These are phyloP conservation scores for Talinum fruticosum DNA, from an alignment of 148 eudicot genomes.

Conservation along the genomic window DNA sequence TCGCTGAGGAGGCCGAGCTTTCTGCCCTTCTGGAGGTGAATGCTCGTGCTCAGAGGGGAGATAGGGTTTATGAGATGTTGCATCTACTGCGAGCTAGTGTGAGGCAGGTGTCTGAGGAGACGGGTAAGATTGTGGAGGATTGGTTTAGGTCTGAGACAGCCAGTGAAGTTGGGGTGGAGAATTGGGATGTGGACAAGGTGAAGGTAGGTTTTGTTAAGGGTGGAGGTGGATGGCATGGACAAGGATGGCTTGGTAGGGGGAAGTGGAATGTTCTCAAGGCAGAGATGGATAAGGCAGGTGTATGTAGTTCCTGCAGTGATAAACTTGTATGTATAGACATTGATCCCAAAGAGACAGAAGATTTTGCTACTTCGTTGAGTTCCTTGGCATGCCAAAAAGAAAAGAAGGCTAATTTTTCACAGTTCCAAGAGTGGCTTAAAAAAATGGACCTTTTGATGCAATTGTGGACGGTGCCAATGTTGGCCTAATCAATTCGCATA, in stretches of 20 bases:
- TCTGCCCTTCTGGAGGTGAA: slow-evolving; percentile 68
- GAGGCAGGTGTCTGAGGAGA: slow-evolving; percentile 80
- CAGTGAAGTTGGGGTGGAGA: slow-evolving; percentile 48
- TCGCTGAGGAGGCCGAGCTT: slow-evolving; percentile 72
- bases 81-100: slow-evolving; percentile 62
- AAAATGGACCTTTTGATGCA: slow-evolving; percentile 95
- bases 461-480: slow-evolving; percentile 89
- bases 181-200: slow-evolving; percentile 66
- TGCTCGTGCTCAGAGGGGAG: slow-evolving; percentile 43
- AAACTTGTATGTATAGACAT: slow-evolving; percentile 87
- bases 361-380: slow-evolving; percentile 61
- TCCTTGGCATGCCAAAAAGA: slow-evolving; percentile 65
- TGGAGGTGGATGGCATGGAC: slow-evolving; percentile 99
- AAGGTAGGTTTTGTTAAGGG: slow-evolving; percentile 66
- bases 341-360: slow-evolving; percentile 82
- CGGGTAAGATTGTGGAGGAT: slow-evolving; percentile 53
- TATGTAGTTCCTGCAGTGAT: slow-evolving; percentile 70
- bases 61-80: slow-evolving; percentile 78
- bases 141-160: slow-evolving; percentile 69
- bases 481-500: slow-evolving; percentile 41
- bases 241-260: slow-evolving; percentile 96
- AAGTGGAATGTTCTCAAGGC: slow-evolving; percentile 73
- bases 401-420: slow-evolving; percentile 46
- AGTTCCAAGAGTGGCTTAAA: slow-evolving; percentile 84
- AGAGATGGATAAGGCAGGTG: slow-evolving; percentile 56